phyloP scores from a whole-genome alignment of 1,284 basidiomycete genomes.

The Boletus sp. region DNA sequence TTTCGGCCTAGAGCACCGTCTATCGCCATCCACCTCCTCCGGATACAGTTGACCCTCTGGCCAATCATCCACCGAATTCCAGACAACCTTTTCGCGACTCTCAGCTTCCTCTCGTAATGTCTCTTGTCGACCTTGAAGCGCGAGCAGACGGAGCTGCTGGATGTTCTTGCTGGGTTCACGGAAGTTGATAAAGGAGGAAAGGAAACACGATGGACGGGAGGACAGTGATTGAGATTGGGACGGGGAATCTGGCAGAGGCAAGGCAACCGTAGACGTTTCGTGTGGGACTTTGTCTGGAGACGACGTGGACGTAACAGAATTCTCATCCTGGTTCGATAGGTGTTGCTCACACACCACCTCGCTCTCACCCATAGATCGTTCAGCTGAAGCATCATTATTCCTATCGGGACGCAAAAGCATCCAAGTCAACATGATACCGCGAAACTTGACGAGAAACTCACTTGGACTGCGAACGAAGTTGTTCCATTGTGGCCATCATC shows the following conservation, averaged over 20 bases:
- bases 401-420: not conserved
- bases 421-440: not conserved
- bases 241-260: not conserved
- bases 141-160: constrained; percentile 26
- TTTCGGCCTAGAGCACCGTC: too few relatives aligned
- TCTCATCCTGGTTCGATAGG: not conserved
- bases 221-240: not conserved
- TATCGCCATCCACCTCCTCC: not conserved
- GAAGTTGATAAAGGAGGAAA: constrained; percentile 17
- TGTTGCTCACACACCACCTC: not conserved
- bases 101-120: constrained; percentile 32
- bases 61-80: constrained; percentile 24
- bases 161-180: constrained; percentile 22
- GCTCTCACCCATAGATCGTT: not conserved
- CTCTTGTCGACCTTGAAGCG: constrained; percentile 33
- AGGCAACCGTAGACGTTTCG: not conserved
- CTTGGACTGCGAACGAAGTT: not conserved
- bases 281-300: not conserved
- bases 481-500: constrained; percentile 1
- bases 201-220: not conserved
- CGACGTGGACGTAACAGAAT: not conserved
- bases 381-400: not conserved
- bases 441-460: not conserved
- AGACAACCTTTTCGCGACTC: constrained; percentile 32
- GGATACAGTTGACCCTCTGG: not conserved